Conservation (phyloP, 306 rosid species). For the Prunus mongolica region DNA sequence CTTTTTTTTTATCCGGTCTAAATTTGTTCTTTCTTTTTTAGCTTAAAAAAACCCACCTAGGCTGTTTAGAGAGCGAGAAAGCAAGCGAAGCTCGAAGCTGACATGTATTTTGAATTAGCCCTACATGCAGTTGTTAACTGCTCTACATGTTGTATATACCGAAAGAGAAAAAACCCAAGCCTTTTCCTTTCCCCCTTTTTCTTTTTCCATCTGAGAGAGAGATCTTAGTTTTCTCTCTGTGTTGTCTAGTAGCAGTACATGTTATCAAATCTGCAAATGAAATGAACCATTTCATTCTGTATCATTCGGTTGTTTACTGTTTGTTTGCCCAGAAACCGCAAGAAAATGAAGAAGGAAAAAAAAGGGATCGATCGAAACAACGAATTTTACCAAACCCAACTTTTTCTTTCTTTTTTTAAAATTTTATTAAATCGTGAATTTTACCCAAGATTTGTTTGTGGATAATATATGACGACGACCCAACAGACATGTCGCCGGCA, state of each 20-base stretch:
- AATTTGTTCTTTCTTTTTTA: neutral
- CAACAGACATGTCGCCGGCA: conserved; percentile 41
- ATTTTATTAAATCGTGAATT: neutral
- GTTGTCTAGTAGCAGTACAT: conserved; percentile 31
- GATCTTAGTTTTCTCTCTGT: conserved; percentile 24
- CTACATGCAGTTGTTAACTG: conserved; percentile 9
- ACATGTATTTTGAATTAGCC: conserved; percentile 9
- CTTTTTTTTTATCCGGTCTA: neutral
- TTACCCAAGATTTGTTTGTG: neutral
- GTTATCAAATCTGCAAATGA: neutral
- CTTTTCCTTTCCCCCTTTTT: neutral
- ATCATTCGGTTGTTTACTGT: neutral
- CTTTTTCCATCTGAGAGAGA: conserved; percentile 36
- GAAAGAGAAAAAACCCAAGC: neutral
- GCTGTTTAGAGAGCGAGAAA: conserved; percentile 1
- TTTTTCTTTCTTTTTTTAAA: neutral
- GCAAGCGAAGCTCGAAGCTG: conserved; percentile 10
- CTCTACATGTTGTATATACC: conserved; percentile 6
- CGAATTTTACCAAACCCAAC: neutral
- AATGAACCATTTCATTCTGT: neutral
- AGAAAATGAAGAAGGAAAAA: neutral
- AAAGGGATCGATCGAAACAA: neutral
- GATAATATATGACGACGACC: neutral
- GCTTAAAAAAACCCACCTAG: neutral
- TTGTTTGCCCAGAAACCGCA: neutral